Percentiles rank a stretch among this genome's conserved stretches.
Conservation (phyloP, 202 grass and related monocot genomes). For the Schoenoplectus triqueter region DNA sequence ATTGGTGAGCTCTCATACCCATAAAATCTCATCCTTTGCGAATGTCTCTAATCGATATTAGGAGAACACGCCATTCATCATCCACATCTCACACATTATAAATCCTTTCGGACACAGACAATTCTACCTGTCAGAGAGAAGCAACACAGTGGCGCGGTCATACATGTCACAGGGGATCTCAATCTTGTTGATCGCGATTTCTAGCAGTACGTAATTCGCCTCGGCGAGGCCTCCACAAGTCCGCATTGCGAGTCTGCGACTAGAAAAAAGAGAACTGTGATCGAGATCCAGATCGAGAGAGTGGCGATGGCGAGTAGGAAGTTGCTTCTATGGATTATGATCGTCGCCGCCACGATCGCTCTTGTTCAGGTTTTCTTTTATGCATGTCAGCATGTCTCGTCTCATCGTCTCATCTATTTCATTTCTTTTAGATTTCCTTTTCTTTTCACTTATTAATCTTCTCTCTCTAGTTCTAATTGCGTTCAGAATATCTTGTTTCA, state of each 20-base stretch:
- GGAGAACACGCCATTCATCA: slow-evolving; percentile 71
- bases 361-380: slow-evolving; percentile 79
- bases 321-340: slow-evolving; percentile 57
- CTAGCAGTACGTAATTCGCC: not conserved
- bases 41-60: slow-evolving; percentile 83
- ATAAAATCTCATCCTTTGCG: slow-evolving; percentile 79
- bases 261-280: not conserved
- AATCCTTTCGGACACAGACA: slow-evolving; percentile 43
- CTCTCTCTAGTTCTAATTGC: slow-evolving; percentile 25
- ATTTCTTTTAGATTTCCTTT: not conserved
- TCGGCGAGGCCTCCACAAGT: not conserved
- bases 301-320: slow-evolving; percentile 26
- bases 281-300: slow-evolving; percentile 37
- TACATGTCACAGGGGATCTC: not conserved
- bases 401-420: not conserved
- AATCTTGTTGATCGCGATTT: not conserved
- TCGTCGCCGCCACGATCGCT: slow-evolving; percentile 58
- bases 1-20: slow-evolving; percentile 93
- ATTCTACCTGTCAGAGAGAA: not conserved
- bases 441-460: not conserved
- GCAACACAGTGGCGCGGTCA: not conserved
- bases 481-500: not conserved
- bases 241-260: not conserved
- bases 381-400: slow-evolving; percentile 50
- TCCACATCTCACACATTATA: slow-evolving; percentile 87